These are phyloP conservation scores for Alternaria arbusti DNA, from an alignment of 2,329 filamentous ascomycete species.

Conservation along the genomic window DNA sequence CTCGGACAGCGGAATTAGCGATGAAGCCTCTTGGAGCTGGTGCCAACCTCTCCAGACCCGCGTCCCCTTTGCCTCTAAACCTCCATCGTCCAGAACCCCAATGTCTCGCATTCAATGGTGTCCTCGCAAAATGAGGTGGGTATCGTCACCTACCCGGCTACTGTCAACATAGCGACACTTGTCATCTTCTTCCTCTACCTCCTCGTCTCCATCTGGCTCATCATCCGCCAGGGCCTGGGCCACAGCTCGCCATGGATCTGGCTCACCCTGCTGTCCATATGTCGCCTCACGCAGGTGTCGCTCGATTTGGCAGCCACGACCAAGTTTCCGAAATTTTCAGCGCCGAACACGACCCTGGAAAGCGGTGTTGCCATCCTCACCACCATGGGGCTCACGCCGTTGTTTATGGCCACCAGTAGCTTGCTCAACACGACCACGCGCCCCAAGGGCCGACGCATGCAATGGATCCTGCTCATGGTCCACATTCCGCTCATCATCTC, in stretches of 20 bases:
- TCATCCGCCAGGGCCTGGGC: constrained; percentile 40
- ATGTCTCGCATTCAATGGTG: constrained; percentile 35
- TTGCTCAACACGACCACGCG: constrained; percentile 42
- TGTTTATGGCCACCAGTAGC: constrained; percentile 45
- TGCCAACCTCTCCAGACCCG: constrained; percentile 1
- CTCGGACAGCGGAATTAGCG: constrained; percentile 15
- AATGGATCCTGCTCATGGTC: constrained; percentile 44
- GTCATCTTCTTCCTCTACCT: constrained; percentile 42
- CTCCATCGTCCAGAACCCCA: constrained; percentile 4
- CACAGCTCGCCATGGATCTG: constrained; percentile 46
- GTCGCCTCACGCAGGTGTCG: constrained; percentile 43
- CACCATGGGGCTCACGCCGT: constrained; percentile 42
- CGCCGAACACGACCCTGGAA: constrained; percentile 38
- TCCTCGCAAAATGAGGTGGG: not conserved
- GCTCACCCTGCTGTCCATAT: constrained; percentile 38
- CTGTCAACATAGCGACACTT: constrained; percentile 45
- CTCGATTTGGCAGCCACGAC: constrained; percentile 45
- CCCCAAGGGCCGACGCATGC: constrained; percentile 46
- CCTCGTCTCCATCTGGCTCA: constrained; percentile 35
- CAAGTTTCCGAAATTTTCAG: constrained; percentile 26
- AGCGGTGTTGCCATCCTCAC: constrained; percentile 47
- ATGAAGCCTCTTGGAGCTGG: not conserved
- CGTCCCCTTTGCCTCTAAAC: not conserved
- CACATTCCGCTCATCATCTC: constrained; percentile 44
- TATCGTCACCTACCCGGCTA: constrained; percentile 28